These are phyloP conservation scores for Chrysosporium queenslandicum DNA, from an alignment of 2,329 filamentous ascomycete species.

Conservation along the genomic window DNA sequence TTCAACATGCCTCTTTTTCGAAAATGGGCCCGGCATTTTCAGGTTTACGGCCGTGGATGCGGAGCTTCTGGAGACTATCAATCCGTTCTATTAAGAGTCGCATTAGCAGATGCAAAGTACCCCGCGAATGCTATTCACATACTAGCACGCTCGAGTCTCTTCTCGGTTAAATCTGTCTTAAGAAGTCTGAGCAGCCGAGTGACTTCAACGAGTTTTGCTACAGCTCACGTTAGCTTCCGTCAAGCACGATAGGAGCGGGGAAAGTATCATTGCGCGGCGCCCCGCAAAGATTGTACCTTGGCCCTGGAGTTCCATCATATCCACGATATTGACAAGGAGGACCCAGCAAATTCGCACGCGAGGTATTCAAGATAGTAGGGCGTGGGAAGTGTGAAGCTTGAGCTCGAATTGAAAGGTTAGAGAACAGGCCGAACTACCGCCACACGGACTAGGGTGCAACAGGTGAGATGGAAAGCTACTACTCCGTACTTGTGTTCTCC, in stretches of 20 bases:
- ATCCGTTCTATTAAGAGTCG: constrained; percentile 25
- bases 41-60: constrained; percentile 65
- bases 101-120: constrained; percentile 8
- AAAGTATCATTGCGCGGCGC: not conserved
- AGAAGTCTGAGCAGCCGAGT: constrained; percentile 54
- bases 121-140: constrained; percentile 24
- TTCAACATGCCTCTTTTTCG: constrained; percentile 54
- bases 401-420: not conserved
- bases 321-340: constrained; percentile 10
- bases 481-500: too few species aligned
- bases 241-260: not conserved
- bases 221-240: constrained; percentile 1
- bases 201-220: constrained; percentile 61
- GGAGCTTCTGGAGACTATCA: constrained; percentile 52
- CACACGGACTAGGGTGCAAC: not conserved
- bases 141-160: constrained; percentile 52
- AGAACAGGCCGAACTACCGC: not conserved
- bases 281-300: constrained; percentile 10
- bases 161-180: constrained; percentile 51
- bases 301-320: constrained; percentile 16
- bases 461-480: not conserved
- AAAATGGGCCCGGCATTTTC: constrained; percentile 71
- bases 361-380: not conserved
- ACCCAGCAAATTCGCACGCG: not conserved
- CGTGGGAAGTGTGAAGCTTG: not conserved